These are phyloP conservation scores for Scheffersomyces stambukii DNA, from an alignment of 1,139 yeast genomes.

Conservation along the genomic window DNA sequence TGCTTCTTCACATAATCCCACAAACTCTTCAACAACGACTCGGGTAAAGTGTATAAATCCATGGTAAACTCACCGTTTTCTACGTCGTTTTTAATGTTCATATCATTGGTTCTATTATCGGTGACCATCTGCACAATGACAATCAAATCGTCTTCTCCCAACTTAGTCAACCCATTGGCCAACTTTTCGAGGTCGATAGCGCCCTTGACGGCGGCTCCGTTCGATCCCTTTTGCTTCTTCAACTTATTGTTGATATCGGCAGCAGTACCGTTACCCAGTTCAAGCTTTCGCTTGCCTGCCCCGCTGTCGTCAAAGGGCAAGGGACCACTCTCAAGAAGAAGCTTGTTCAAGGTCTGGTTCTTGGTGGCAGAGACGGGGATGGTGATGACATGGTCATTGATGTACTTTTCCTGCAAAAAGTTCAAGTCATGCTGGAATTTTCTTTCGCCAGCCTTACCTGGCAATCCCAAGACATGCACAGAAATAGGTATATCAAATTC, in stretches of 20 bases:
- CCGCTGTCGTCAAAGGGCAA: conserved; percentile 50
- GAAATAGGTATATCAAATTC: conserved; percentile 88
- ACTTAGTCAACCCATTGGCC: conserved; percentile 84
- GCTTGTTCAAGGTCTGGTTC: conserved; percentile 61
- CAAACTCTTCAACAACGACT: conserved; percentile 81
- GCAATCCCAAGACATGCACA: conserved; percentile 57
- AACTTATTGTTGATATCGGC: conserved; percentile 32
- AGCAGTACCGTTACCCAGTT: conserved; percentile 15
- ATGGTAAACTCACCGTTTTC: conserved; percentile 97
- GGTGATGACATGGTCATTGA: conserved; percentile 69
- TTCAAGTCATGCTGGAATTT: conserved; percentile 86
- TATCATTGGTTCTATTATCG: conserved; percentile 90
- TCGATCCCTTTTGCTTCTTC: conserved; percentile 59
- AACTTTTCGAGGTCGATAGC: conserved; percentile 82
- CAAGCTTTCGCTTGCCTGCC: conserved; percentile 12
- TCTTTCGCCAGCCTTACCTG: conserved; percentile 84
- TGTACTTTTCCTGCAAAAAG: conserved; percentile 73
- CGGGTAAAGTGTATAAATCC: conserved; percentile 94
- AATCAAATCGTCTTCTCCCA: conserved; percentile 87
- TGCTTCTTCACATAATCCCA: conserved; percentile 90
- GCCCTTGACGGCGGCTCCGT: conserved; percentile 57
- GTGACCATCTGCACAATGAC: conserved; percentile 98
- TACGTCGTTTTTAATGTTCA: conserved; percentile 93
- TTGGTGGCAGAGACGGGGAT: conserved; percentile 64
- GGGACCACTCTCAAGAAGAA: conserved; percentile 77